These are phyloP conservation scores for Ustilago tritici DNA, from an alignment of 1,284 basidiomycete genomes.

Conservation along the genomic window DNA sequence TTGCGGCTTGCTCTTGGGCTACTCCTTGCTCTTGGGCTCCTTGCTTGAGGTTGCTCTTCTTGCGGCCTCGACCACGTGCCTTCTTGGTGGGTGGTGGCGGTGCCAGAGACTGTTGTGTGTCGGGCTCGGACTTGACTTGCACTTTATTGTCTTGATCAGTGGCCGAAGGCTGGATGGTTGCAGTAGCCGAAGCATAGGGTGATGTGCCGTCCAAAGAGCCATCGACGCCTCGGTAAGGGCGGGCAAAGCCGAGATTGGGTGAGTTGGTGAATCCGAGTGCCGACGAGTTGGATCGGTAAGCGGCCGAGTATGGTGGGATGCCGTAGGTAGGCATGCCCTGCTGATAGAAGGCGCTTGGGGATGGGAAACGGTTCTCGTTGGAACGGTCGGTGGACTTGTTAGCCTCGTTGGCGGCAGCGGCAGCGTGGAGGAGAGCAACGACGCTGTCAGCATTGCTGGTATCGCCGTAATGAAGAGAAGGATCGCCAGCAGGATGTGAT, in stretches of 20 bases:
- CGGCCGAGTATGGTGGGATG: conserved; percentile 51
- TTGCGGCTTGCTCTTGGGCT: conserved; percentile 11
- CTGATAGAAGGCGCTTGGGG: conserved; percentile 58
- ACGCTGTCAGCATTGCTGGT: conserved; percentile 52
- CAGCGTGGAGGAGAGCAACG: conserved; percentile 48
- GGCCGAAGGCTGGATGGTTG: conserved; percentile 37
- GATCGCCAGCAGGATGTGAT: conserved; percentile 39
- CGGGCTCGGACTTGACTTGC: conserved; percentile 38
- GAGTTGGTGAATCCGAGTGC: conserved; percentile 51
- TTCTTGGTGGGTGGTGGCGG: conserved; percentile 35
- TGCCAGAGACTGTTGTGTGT: conserved; percentile 8
- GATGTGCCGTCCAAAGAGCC: conserved; percentile 34
- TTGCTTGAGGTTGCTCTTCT: conserved; percentile 39
- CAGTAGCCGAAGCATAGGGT: conserved; percentile 36
- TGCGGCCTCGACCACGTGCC: conserved; percentile 35
- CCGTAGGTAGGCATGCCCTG: conserved; percentile 54
- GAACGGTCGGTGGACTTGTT: conserved; percentile 44
- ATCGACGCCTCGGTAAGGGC: conserved; percentile 44
- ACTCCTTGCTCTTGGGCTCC: conserved; percentile 13
- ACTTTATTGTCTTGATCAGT: conserved; percentile 33
- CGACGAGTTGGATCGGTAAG: conserved; percentile 48
- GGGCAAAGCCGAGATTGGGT: conserved; percentile 49
- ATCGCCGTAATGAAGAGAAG: conserved; percentile 49
- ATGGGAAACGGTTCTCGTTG: conserved; percentile 58
- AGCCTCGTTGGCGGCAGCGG: conserved; percentile 49